These are phyloP conservation scores for Fusarium sp. DNA, from an alignment of 2,329 filamentous ascomycete species.

Conservation along the genomic window DNA sequence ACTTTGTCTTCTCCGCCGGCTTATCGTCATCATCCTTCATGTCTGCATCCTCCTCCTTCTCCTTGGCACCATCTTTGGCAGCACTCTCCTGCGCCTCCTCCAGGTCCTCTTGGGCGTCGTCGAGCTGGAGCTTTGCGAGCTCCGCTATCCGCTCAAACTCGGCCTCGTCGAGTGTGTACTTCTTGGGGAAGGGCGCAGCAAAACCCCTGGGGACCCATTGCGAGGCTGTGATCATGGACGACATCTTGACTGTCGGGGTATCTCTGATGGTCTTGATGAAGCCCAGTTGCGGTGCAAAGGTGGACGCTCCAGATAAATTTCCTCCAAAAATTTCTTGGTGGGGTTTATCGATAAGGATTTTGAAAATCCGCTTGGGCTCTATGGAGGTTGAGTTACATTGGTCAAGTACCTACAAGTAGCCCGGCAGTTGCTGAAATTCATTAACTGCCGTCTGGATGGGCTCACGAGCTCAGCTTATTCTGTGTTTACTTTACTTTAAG, in stretches of 20 bases:
- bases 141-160: slow-evolving; percentile 82
- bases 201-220: slow-evolving; percentile 83
- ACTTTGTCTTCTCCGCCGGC: slow-evolving; percentile 52
- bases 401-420: neutral
- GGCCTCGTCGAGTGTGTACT: slow-evolving; percentile 80
- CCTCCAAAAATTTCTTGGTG: slow-evolving; percentile 51
- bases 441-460: neutral
- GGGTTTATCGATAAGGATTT: slow-evolving; percentile 55
- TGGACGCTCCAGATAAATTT: slow-evolving; percentile 44
- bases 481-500: neutral
- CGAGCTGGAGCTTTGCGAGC: slow-evolving; percentile 82
- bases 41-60: slow-evolving; percentile 48
- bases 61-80: slow-evolving; percentile 43
- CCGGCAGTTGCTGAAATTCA: neutral
- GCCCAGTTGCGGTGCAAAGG: slow-evolving; percentile 25
- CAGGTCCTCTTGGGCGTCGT: slow-evolving; percentile 91
- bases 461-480: neutral
- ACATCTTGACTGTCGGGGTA: slow-evolving; percentile 59
- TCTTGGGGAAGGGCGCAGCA: slow-evolving; percentile 79
- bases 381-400: neutral
- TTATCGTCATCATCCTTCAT: slow-evolving; percentile 51
- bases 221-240: slow-evolving; percentile 79
- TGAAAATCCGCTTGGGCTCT: neutral
- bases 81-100: slow-evolving; percentile 72
- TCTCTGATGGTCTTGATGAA: slow-evolving; percentile 35